A percentile compares a stretch with the other conserved stretches of the same genome.
phyloP scores from a whole-genome alignment of 306 rosid species.

The Gynostemma pentaphyllum region DNA sequence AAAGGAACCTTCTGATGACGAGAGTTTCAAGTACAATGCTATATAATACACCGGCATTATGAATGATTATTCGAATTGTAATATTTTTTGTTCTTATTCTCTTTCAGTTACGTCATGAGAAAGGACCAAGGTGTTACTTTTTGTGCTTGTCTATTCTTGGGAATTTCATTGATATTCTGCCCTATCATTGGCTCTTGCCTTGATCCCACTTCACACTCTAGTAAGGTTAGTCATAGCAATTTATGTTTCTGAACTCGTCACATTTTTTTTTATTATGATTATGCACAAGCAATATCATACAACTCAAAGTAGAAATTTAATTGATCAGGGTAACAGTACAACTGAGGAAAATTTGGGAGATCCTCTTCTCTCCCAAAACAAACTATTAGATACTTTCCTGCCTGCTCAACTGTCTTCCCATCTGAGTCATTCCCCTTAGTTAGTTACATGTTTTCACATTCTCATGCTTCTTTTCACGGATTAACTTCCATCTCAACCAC shows the following conservation, averaged over 20 bases:
- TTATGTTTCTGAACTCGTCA: neutral
- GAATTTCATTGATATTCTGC: conserved; percentile 24
- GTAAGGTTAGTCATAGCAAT: conserved; percentile 32
- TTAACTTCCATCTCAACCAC: too few species aligned
- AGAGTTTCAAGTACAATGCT: neutral
- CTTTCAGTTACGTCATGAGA: conserved; percentile 1
- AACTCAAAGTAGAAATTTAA: too few species aligned
- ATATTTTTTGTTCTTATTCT: neutral
- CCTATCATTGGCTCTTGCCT: conserved; percentile 21
- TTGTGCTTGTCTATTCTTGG: conserved; percentile 17
- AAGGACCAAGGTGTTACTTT: neutral
- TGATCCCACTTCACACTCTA: conserved; percentile 24
- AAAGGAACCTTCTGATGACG: neutral
- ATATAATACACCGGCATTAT: neutral
- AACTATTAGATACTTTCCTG: too few species aligned
- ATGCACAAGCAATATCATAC: too few species aligned
- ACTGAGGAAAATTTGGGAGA: too few species aligned
- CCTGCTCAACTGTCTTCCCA: too few species aligned
- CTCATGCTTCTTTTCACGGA: too few species aligned
- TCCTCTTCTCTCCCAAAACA: too few species aligned
- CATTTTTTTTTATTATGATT: neutral
- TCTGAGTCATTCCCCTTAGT: too few species aligned
- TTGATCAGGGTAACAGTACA: too few species aligned
- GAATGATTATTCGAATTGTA: neutral
- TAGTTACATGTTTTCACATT: too few species aligned